Conservation (phyloP, 345 rosid genomes). For the Populus tremula region DNA sequence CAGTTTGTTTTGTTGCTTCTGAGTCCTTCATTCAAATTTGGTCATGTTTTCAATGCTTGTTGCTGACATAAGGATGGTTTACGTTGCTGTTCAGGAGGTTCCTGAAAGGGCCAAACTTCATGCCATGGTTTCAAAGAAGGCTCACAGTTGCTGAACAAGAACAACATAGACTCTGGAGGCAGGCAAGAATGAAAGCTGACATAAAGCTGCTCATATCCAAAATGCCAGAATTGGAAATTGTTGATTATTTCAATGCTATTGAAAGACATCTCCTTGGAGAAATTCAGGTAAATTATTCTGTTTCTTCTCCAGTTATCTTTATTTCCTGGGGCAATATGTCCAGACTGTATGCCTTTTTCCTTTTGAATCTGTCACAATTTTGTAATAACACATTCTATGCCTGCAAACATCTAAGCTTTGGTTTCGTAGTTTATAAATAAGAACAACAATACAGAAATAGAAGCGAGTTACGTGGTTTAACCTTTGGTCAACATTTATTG, state of each 20-base stretch:
- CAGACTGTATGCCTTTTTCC: background rate
- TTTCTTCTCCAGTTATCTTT: background rate
- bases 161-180: conserved; percentile 82
- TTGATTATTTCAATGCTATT: conserved; percentile 85
- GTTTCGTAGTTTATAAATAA: no score
- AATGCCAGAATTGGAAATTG: conserved; percentile 84
- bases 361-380: background rate
- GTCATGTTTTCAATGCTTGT: conserved; percentile 6
- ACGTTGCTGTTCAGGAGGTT: conserved; percentile 63
- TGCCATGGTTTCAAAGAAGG: conserved; percentile 91
- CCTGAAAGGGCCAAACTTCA: conserved; percentile 81
- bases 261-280: conserved; percentile 74
- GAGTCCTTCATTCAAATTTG: background rate
- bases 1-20: conserved; percentile 5
- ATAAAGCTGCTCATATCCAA: conserved; percentile 56
- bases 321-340: background rate
- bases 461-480: no score
- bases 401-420: background rate
- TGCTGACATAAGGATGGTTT: conserved; percentile 15
- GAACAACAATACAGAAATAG: no score
- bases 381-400: background rate
- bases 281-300: conserved; percentile 47
- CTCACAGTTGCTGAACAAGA: conserved; percentile 77
- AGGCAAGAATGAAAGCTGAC: conserved; percentile 77
- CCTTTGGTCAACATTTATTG: no score